Evolutionary conservation across 208 protist genomes (phyloP), one percentile per base, ranked within the genome.

Genomic region (Tetramitus jugosus): DNA sequence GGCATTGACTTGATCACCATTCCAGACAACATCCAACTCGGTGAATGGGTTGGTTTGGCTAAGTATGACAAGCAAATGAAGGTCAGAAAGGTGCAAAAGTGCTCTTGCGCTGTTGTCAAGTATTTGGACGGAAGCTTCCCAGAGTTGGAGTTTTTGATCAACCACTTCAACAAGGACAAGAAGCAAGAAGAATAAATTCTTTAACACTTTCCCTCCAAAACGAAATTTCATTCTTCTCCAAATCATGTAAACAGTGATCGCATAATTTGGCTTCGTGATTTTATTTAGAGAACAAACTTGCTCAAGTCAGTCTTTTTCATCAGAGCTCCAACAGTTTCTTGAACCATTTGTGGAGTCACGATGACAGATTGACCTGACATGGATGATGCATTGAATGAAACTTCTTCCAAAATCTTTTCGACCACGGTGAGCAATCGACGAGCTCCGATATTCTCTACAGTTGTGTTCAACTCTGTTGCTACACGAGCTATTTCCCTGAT

Each of bases 401-500:
- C 90, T 40, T 95, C 87, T 79, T 98, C 94, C 81, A 98, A 87
- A 23, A 98, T 93, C 35, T 90, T 88, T 84, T 97, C 94, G 60
- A 97, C 84, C 42, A 98, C 86, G 4, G 95, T 97, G 85, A 96
- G 90, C 7, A 98, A 89, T 49, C 96, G 87, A 39, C 96, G 86
- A 1, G 96, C 96, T 37, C 96, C 96, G 78, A 98, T 98, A 81
- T 98, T 98, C 80, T 98, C 94, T 26, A 94, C 89, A 62, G 94
- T 93, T 33, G 83, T 78, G 77, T 98, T 98, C 43, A 97, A 83
- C 42, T 86, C 85, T 23, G 84, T 88, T 17, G 95, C 94, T 65
- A 97, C 88, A 52, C 84, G 82, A 31, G 96, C 92, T 67, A 98
- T 88, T 76, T 91, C 91, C n/a, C 84, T 76, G 17, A 97, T 82